Evolutionary conservation across 129 eudicot species (phyloP).

Genomic region (Erigeron canadensis): DNA sequence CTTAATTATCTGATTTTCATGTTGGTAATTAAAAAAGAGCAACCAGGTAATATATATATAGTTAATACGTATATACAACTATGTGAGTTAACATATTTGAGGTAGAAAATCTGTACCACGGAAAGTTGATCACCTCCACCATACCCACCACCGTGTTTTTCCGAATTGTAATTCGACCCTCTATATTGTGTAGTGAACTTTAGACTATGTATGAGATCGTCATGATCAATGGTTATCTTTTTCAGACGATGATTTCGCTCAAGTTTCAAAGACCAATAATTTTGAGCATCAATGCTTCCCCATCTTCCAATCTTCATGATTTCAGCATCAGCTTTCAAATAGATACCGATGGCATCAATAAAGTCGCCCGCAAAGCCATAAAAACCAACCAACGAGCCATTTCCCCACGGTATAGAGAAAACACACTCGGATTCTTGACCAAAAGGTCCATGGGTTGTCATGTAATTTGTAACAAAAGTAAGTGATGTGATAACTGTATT

Average conservation of each 20-base stretch:
- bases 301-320: neutral
- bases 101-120: too few relatives aligned
- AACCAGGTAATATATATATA: too few relatives aligned
- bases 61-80: too few relatives aligned
- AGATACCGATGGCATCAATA: neutral
- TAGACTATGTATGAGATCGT: neutral
- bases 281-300: neutral
- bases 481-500: neutral
- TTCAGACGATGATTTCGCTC: slow-evolving; percentile 13
- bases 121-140: too few relatives aligned
- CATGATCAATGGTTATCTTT: neutral
- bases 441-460: slow-evolving; percentile 2
- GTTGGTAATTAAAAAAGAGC: too few relatives aligned
- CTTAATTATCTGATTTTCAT: too few relatives aligned
- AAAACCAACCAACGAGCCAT: neutral
- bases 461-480: neutral
- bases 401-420: neutral
- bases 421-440: neutral
- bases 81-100: too few relatives aligned
- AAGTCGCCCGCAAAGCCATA: neutral
- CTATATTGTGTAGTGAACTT: slow-evolving; percentile 4
- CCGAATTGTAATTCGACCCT: too few relatives aligned
- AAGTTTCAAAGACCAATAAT: neutral
- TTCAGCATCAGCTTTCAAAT: neutral
- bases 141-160: too few relatives aligned